Conservation (phyloP, 306 rosid species). For the Cucumis hystrix region DNA sequence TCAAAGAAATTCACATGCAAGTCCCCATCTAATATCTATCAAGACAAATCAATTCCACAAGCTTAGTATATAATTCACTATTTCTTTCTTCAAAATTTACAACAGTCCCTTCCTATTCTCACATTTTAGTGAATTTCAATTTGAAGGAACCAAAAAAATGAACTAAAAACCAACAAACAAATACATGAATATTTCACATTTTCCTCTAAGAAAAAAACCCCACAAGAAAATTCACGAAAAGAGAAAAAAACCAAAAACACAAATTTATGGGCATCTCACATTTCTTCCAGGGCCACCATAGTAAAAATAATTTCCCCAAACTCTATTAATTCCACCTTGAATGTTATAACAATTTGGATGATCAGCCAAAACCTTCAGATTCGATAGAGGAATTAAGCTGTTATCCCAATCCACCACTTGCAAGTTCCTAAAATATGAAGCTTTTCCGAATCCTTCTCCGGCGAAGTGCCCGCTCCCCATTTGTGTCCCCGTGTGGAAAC, state of each 20-base stretch:
- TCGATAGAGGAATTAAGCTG: constrained; percentile 53
- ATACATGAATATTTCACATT: background rate
- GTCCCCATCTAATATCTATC: background rate
- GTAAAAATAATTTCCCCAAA: constrained; percentile 93
- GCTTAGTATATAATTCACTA: background rate
- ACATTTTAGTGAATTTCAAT: background rate
- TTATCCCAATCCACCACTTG: constrained; percentile 94
- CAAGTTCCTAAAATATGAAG: constrained; percentile 71
- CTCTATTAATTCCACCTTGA: constrained; percentile 73
- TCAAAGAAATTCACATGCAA: background rate
- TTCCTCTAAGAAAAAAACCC: background rate
- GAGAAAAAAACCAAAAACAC: background rate
- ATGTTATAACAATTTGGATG: constrained; percentile 91
- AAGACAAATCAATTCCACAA: background rate
- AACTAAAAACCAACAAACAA: background rate
- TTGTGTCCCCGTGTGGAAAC: constrained; percentile 69
- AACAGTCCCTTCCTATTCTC: background rate
- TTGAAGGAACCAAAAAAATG: background rate
- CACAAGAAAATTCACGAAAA: background rate
- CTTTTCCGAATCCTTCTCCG: constrained; percentile 74
- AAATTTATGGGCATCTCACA: constrained; percentile 59
- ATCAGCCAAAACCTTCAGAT: constrained; percentile 77
- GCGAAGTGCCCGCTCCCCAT: constrained; percentile 97
- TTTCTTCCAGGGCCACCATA: constrained; percentile 98
- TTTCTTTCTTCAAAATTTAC: constrained; percentile 6